These are phyloP conservation scores for Globisporangium sylvaticum DNA, from an alignment of 352 stramenopile genomes.

Conservation along the genomic window DNA sequence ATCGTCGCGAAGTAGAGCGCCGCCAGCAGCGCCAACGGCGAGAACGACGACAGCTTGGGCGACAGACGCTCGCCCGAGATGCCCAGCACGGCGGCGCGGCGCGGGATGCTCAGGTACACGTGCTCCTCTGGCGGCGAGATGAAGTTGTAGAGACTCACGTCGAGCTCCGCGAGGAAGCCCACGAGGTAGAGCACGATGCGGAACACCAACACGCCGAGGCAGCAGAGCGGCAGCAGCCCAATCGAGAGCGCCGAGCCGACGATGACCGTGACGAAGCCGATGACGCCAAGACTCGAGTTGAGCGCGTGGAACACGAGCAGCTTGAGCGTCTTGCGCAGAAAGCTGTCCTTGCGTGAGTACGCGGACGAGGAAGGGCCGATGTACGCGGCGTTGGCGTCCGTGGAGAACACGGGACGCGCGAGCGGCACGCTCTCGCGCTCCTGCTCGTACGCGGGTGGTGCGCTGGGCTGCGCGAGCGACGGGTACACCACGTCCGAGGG, in stretches of 20 bases:
- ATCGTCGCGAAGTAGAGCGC: slow-evolving; percentile 60
- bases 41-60: slow-evolving; percentile 42
- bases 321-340: slow-evolving; percentile 36
- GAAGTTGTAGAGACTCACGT: slow-evolving; percentile 65
- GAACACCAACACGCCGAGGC: slow-evolving; percentile 51
- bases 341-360: slow-evolving; percentile 11
- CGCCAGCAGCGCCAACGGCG: slow-evolving; percentile 33
- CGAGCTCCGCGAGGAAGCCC: slow-evolving; percentile 47
- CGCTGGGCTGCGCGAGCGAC: slow-evolving; percentile 28
- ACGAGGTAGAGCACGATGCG: slow-evolving; percentile 47
- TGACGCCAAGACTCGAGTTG: slow-evolving; percentile 44
- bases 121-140: slow-evolving; percentile 44
- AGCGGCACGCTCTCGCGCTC: slow-evolving; percentile 19
- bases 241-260: slow-evolving; percentile 34
- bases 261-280: slow-evolving; percentile 40
- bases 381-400: slow-evolving; percentile 12
- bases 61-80: slow-evolving; percentile 50
- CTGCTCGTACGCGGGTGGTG: slow-evolving; percentile 15
- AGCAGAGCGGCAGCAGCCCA: slow-evolving; percentile 48
- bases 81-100: slow-evolving; percentile 26
- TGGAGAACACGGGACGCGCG: slow-evolving; percentile 17
- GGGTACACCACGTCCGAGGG: slow-evolving; percentile 25
- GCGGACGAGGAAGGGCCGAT: slow-evolving; percentile 16
- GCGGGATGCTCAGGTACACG: slow-evolving; percentile 40
- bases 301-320: slow-evolving; percentile 60